phyloP scores from a whole-genome alignment of 2,329 filamentous ascomycete species.

The Monosporascus sp. region DNA sequence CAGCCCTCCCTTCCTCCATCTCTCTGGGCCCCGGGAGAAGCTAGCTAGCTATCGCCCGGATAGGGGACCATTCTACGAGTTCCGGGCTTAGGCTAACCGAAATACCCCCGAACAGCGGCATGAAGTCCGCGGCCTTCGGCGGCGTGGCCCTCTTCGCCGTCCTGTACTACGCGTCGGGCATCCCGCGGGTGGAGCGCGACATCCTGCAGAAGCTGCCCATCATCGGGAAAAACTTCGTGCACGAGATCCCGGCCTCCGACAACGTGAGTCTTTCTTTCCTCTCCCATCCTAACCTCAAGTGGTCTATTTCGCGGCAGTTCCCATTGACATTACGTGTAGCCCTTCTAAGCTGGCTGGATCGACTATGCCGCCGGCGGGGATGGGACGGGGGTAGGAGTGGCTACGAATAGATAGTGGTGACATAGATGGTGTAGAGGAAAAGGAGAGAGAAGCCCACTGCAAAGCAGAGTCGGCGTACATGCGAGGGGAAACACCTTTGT shows the following conservation, averaged over 20 bases:
- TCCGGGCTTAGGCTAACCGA: background rate
- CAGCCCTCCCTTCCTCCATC: background rate
- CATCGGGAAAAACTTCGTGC: constrained; percentile 45
- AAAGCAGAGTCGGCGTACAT: constrained; percentile 13
- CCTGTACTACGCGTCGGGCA: constrained; percentile 57
- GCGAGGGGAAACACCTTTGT: constrained; percentile 16
- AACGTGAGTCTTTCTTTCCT: constrained; percentile 45
- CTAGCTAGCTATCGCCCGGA: background rate
- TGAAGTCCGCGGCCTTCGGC: constrained; percentile 50
- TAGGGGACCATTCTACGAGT: no score
- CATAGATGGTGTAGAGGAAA: background rate
- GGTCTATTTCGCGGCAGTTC: background rate
- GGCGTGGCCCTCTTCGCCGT: constrained; percentile 52
- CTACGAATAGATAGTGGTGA: no score
- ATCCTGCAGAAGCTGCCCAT: constrained; percentile 57
- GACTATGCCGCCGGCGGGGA: background rate
- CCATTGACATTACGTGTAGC: constrained; percentile 14
- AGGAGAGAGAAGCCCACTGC: constrained; percentile 9
- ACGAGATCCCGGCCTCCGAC: constrained; percentile 54
- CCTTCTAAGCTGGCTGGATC: constrained; percentile 18
- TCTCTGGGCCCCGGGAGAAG: background rate
- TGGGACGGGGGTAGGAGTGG: background rate
- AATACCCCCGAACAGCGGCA: constrained; percentile 33
- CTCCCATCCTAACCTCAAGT: background rate
- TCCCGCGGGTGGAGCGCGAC: constrained; percentile 55